Evolutionary conservation across 192 early-diverging fungal genomes (phyloP), one percentile per base, ranked within the genome.

Genomic region (Neocallimastix lanati): DNA sequence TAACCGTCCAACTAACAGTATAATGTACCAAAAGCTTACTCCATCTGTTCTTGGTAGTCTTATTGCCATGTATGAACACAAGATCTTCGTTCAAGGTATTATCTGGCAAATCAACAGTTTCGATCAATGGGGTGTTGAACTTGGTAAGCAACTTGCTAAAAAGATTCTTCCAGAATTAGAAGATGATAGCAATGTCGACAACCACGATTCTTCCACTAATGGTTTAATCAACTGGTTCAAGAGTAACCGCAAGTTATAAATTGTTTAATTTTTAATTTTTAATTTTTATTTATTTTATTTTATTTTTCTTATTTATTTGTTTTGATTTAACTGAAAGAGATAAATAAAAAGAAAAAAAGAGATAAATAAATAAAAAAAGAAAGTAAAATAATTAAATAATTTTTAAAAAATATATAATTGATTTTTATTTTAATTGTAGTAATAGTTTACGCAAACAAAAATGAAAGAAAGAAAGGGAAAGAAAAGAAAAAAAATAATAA

Each of bases 61-160:
- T 82, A 93, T 99, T 86, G 95, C 96, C 28, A 83, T 99, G 85
- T 99, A 99, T 82, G 97, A 99, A 88, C 97, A 99, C 92, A 99
- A 99, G 91, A 99, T 99, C 84, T 99, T 99, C 84, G 93, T 94
- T n/a, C 97, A 99, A 86, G 96, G 97, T 78, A 92, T 95, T 33
- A 92, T 99, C 82, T 99, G 96, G 96, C 89, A 94, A 84, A 93
- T 99, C 85, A 99, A 99, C 89, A 95, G 93, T 38, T 98, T 94
- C 83, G 96, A 97, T 82, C 96, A 98, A 88, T 91, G 90, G 90
- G 90, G 90, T 80, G 97, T 99, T 77, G 97, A 99, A 86, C 91
- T 98, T 50, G 97, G 97, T 83, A 99, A 99, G 90, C 96, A 97
- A 85, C 88, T 99, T 78, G 97, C 97, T 80, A 97, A 96, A 86